A percentile compares a stretch with the other conserved stretches of the same genome.
Conservation (phyloP, 2,329 filamentous ascomycete species). For the Ophiosphaerella korrae region DNA sequence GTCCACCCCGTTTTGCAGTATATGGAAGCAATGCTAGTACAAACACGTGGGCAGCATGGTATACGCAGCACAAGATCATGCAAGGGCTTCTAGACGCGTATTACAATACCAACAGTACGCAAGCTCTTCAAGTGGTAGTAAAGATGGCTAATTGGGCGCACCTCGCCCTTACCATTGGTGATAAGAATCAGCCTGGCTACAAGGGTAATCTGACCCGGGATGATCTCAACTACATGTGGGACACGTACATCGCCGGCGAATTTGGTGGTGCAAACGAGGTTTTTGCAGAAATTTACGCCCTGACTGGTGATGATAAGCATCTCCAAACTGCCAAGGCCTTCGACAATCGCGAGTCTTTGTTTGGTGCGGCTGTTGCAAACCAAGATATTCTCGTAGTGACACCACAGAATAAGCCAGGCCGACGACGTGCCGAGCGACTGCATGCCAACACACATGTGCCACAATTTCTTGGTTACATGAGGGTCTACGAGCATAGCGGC, state of each 20-base stretch:
- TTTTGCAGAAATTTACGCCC: slow-evolving; percentile 15
- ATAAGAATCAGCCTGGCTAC: slow-evolving; percentile 19
- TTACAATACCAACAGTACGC: slow-evolving; percentile 19
- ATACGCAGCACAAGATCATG: slow-evolving; percentile 23
- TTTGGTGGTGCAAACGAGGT: slow-evolving; percentile 21
- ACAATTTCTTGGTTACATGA: slow-evolving; percentile 18
- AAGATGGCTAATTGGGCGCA: slow-evolving; percentile 23
- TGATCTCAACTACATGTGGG: slow-evolving; percentile 25
- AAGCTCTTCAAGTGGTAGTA: slow-evolving; percentile 17
- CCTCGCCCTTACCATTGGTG: slow-evolving; percentile 1
- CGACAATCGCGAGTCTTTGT: slow-evolving; percentile 19
- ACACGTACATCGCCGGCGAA: slow-evolving; percentile 20
- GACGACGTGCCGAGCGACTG: slow-evolving; percentile 11
- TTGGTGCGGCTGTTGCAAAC: slow-evolving; percentile 13
- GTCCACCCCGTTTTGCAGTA: slow-evolving; percentile 17
- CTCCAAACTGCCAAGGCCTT: slow-evolving; percentile 16
- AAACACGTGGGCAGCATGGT: slow-evolving; percentile 23
- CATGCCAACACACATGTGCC: slow-evolving; percentile 20
- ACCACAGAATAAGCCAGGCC: slow-evolving; percentile 9
- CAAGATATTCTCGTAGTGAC: slow-evolving; percentile 17
- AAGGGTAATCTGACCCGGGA: slow-evolving; percentile 15
- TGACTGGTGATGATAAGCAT: slow-evolving; percentile 11
- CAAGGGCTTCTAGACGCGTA: slow-evolving; percentile 17
- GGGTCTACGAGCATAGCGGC: slow-evolving; percentile 16
- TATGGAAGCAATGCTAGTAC: slow-evolving; percentile 10